Evolutionary conservation across 2,329 filamentous ascomycete genomes (phyloP).

Genomic region (Colletotrichum phormii): DNA sequence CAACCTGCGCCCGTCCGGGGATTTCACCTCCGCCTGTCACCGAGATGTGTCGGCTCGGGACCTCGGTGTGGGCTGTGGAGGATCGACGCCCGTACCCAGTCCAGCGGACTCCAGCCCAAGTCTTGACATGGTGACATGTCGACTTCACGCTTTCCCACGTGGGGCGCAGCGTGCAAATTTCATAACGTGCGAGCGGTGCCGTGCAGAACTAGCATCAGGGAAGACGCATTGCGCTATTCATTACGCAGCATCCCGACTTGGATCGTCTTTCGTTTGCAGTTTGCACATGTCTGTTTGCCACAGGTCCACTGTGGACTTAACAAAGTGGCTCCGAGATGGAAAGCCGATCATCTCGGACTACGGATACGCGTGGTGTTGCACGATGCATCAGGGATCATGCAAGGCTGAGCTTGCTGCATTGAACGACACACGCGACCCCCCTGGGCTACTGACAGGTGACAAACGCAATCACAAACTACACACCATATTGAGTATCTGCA

Average conservation of each 20-base stretch:
- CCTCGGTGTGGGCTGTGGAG: conserved; percentile 34
- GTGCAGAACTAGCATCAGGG: neutral
- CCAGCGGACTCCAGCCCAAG: neutral
- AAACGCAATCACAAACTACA: neutral
- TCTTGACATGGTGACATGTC: too few species aligned
- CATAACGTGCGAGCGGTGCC: neutral
- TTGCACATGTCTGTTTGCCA: neutral
- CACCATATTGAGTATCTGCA: neutral
- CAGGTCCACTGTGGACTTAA: neutral
- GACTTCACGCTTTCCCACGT: conserved; percentile 4
- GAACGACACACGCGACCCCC: neutral
- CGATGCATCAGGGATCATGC: neutral
- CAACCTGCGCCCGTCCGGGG: conserved; percentile 12
- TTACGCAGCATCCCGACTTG: conserved; percentile 9
- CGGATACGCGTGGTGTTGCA: neutral
- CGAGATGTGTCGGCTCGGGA: conserved; percentile 30
- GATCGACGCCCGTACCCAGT: conserved; percentile 30
- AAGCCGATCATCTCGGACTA: conserved; percentile 9
- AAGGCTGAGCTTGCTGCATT: neutral
- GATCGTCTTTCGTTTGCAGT: neutral
- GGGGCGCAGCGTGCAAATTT: conserved; percentile 7
- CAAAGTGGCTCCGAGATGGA: conserved; percentile 16
- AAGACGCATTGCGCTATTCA: neutral
- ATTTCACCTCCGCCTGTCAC: conserved; percentile 27
- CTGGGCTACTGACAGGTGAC: neutral